Evolutionary conservation across 2,329 filamentous ascomycete genomes (phyloP).

Genomic region (Clathrospora elynae): DNA sequence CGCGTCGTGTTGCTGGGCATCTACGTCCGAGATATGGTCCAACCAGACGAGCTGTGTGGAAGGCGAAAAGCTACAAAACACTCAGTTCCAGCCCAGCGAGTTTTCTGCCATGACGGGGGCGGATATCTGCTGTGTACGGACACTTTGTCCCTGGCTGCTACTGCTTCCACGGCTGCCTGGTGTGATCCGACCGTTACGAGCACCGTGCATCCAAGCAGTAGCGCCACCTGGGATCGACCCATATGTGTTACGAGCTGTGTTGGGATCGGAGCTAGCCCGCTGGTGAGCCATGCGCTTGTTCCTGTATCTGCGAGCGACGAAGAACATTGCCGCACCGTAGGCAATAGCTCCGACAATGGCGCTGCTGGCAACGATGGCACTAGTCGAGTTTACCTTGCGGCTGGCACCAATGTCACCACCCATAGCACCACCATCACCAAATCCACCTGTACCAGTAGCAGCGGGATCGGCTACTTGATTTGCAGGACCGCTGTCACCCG

Average conservation of each 20-base stretch:
- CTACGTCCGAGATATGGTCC: constrained; percentile 37
- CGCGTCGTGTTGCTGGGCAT: constrained; percentile 8
- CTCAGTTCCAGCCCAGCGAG: constrained; percentile 92
- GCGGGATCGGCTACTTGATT: constrained; percentile 50
- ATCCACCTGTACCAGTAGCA: constrained; percentile 37
- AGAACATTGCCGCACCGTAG: constrained; percentile 95
- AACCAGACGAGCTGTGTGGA: constrained; percentile 29
- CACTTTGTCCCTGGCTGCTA: constrained; percentile 69
- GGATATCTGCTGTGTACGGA: constrained; percentile 76
- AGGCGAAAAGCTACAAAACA: neutral
- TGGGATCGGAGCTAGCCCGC: constrained; percentile 76
- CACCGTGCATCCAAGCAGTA: constrained; percentile 56
- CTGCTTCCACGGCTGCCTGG: constrained; percentile 51
- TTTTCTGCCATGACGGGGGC: constrained; percentile 92
- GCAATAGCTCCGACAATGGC: constrained; percentile 78
- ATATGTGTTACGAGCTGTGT: constrained; percentile 62
- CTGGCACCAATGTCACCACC: constrained; percentile 57
- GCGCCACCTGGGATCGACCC: constrained; percentile 50
- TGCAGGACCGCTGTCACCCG: constrained; percentile 48
- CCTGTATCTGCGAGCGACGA: constrained; percentile 88
- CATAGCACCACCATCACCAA: constrained; percentile 56
- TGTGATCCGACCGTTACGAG: constrained; percentile 47
- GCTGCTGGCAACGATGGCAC: constrained; percentile 72
- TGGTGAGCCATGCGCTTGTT: constrained; percentile 79
- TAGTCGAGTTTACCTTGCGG: constrained; percentile 67